phyloP scores from a whole-genome alignment of 495 filamentous ascomycete genomes.

The Hypoxylon fuscum region DNA sequence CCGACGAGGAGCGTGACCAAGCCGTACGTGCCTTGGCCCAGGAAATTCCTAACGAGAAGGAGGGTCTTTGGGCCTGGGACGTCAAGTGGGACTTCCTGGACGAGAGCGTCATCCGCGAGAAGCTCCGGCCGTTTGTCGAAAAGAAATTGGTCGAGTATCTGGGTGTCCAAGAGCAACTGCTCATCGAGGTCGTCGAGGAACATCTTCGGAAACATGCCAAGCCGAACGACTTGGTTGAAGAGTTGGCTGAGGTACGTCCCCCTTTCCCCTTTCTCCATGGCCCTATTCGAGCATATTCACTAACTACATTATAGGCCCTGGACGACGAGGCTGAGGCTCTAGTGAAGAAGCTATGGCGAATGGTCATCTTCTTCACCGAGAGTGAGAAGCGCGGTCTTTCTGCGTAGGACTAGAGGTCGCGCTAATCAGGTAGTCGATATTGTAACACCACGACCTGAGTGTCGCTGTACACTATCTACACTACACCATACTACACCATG shows the following conservation, averaged over 20 bases:
- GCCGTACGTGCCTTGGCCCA: conserved; percentile 80
- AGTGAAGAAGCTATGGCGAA: conserved; percentile 96
- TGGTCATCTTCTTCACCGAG: conserved; percentile 98
- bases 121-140: conserved; percentile 93
- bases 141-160: conserved; percentile 98
- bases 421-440: neutral
- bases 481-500: neutral
- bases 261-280: conserved; percentile 11
- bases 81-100: conserved; percentile 96
- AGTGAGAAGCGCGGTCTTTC: conserved; percentile 90
- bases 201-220: conserved; percentile 80
- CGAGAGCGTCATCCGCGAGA: conserved; percentile 80
- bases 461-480: neutral
- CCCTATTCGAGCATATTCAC: conserved; percentile 8
- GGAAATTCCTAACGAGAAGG: conserved; percentile 88
- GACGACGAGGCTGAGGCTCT: conserved; percentile 95
- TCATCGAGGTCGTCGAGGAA: conserved; percentile 91
- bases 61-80: conserved; percentile 89
- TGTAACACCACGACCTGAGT: neutral
- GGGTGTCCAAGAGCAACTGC: conserved; percentile 94
- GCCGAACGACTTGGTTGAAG: conserved; percentile 83
- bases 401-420: conserved; percentile 53
- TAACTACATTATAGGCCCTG: conserved; percentile 67
- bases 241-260: conserved; percentile 78
- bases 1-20: conserved; percentile 84